Conservation (phyloP, 176 grass and related monocot genomes). For the Eleusine coracana region DNA sequence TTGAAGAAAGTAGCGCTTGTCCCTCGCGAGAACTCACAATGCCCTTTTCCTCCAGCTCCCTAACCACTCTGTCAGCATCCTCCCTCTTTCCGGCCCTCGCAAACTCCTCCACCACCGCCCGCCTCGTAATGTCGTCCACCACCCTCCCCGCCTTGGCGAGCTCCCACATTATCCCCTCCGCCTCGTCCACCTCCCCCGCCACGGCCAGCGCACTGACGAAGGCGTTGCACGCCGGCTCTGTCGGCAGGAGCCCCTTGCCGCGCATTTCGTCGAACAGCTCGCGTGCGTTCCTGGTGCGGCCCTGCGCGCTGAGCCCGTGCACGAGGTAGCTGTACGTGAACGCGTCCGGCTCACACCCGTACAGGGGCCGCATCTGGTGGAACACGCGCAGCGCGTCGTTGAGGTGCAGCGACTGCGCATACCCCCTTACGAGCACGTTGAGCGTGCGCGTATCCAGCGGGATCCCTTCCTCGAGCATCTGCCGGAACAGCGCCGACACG, state of each 20-base stretch:
- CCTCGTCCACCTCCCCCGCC: slow-evolving; percentile 50
- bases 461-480: slow-evolving; percentile 81
- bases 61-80: slow-evolving; percentile 43
- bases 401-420: slow-evolving; percentile 73
- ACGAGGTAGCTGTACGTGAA: slow-evolving; percentile 80
- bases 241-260: slow-evolving; percentile 38
- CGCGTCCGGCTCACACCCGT: slow-evolving; percentile 61
- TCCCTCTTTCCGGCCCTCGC: slow-evolving; percentile 37
- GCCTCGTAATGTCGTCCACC: slow-evolving; percentile 61
- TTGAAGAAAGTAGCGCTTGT: slow-evolving; percentile 33
- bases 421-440: slow-evolving; percentile 77
- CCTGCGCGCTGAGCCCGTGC: slow-evolving; percentile 78
- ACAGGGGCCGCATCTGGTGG: slow-evolving; percentile 76
- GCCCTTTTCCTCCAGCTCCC: slow-evolving; percentile 54
- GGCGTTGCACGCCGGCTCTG: slow-evolving; percentile 51
- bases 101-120: slow-evolving; percentile 58
- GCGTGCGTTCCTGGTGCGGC: slow-evolving; percentile 56
- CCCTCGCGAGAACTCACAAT: slow-evolving; percentile 42
- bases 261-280: slow-evolving; percentile 71
- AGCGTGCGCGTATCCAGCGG: slow-evolving; percentile 63
- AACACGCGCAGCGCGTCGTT: slow-evolving; percentile 84
- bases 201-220: slow-evolving; percentile 67
- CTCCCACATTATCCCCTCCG: slow-evolving; percentile 58
- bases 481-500: slow-evolving; percentile 71
- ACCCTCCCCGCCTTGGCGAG: slow-evolving; percentile 46